phyloP scores from a whole-genome alignment of 192 early-diverging fungal genomes.

The Paraglomus occultum region DNA sequence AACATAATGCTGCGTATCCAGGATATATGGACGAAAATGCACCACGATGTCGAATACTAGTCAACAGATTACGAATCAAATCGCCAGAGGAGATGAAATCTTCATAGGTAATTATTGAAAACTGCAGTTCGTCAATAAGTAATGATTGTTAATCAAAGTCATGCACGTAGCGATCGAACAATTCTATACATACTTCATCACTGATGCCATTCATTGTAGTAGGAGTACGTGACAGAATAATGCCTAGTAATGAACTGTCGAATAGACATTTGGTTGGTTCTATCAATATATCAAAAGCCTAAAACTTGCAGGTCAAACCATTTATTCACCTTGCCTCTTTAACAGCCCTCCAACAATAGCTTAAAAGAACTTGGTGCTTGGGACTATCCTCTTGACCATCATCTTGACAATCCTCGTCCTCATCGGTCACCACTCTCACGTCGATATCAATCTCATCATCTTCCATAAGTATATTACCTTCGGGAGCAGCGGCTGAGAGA shows the following conservation, averaged over 20 bases:
- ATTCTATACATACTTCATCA: conserved; percentile 2
- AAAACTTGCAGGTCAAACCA: not conserved
- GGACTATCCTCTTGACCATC: conserved; percentile 45
- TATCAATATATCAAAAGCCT: not conserved
- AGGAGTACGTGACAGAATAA: conserved; percentile 47
- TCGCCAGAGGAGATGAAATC: conserved; percentile 37
- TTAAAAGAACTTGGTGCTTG: conserved; percentile 84
- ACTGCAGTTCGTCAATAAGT: conserved; percentile 9
- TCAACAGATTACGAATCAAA: conserved; percentile 57
- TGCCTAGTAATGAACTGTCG: conserved; percentile 43
- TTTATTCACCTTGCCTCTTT: conserved; percentile 69
- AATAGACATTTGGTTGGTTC: conserved; percentile 5
- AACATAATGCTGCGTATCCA: conserved; percentile 70
- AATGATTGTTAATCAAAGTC: too few species aligned
- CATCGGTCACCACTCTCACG: conserved; percentile 1
- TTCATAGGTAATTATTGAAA: conserved; percentile 10
- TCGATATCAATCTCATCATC: not conserved
- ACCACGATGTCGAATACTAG: conserved; percentile 84
- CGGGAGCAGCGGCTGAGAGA: conserved; percentile 77
- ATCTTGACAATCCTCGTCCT: conserved; percentile 40
- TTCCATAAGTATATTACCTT: conserved; percentile 78
- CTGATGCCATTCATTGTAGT: conserved; percentile 28
- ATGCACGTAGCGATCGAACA: too few species aligned
- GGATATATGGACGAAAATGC: conserved; percentile 89
- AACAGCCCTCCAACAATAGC: conserved; percentile 90